Percentiles rank a stretch among this genome's conserved stretches.
Evolutionary conservation across 2,329 filamentous ascomycete species (phyloP).

Genomic region (Diaporthe helianthi): DNA sequence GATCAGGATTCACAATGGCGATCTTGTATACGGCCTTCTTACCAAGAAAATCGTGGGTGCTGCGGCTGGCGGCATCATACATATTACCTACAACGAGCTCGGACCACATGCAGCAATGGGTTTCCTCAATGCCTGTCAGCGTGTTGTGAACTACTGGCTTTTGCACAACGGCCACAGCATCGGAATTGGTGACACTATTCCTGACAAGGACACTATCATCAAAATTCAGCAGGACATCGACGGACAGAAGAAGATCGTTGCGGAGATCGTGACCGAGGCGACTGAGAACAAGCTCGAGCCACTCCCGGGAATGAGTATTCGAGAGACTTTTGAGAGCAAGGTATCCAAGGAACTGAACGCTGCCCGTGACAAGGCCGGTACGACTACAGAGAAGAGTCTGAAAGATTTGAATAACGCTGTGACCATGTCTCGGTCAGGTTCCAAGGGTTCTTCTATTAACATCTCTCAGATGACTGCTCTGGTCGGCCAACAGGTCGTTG

Average conservation of each 20-base stretch:
- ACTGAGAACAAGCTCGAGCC: slow-evolving; percentile 89
- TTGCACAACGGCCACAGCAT: slow-evolving; percentile 97
- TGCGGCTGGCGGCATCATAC: slow-evolving; percentile 86
- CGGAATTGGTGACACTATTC: slow-evolving; percentile 97
- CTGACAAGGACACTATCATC: slow-evolving; percentile 82
- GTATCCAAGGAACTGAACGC: slow-evolving; percentile 94
- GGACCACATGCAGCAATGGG: slow-evolving; percentile 85
- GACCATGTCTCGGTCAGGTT: slow-evolving; percentile 94
- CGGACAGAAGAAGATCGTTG: slow-evolving; percentile 81
- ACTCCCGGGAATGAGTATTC: slow-evolving; percentile 97
- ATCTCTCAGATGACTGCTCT: slow-evolving; percentile 99
- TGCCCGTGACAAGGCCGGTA: slow-evolving; percentile 96
- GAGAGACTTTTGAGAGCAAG: slow-evolving; percentile 97
- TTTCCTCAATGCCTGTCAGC: slow-evolving; percentile 95
- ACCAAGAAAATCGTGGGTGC: slow-evolving; percentile 96
- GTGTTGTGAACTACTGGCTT: slow-evolving; percentile 96
- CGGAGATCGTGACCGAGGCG: slow-evolving; percentile 75
- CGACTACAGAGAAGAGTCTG: slow-evolving; percentile 86
- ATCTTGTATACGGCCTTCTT: slow-evolving; percentile 88
- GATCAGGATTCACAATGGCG: slow-evolving; percentile 82
- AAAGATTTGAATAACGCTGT: slow-evolving; percentile 97
- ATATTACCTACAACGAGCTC: slow-evolving; percentile 95
- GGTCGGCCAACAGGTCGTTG: slow-evolving; percentile 96
- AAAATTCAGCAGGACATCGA: slow-evolving; percentile 85
- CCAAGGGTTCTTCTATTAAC: slow-evolving; percentile 98